phyloP scores from a whole-genome alignment of 2,329 filamentous ascomycete species.

The Curvularia lunata region DNA sequence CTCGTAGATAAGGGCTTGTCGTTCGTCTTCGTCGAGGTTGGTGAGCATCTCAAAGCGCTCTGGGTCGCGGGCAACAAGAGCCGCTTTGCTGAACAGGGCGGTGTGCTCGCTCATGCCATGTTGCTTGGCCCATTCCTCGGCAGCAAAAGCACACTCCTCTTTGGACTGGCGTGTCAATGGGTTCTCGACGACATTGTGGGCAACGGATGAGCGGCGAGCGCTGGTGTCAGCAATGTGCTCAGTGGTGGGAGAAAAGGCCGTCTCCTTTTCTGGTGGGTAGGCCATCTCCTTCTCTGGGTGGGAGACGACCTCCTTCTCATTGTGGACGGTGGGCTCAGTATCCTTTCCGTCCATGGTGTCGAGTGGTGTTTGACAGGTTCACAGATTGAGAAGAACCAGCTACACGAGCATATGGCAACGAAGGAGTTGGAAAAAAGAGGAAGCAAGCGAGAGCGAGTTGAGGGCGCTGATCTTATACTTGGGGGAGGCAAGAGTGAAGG shows the following conservation, averaged over 20 bases:
- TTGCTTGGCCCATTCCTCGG: constrained; percentile 66
- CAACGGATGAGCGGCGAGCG: constrained; percentile 51
- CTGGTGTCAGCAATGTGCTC: constrained; percentile 13
- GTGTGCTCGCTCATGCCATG: constrained; percentile 66
- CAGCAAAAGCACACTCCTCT: constrained; percentile 59
- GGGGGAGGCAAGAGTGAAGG: constrained; percentile 9
- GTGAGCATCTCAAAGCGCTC: constrained; percentile 66
- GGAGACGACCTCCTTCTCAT: constrained; percentile 1
- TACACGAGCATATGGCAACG: not conserved
- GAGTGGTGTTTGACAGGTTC: not conserved
- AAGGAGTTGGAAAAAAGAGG: constrained; percentile 4
- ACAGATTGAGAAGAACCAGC: not conserved
- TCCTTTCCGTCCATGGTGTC: constrained; percentile 15
- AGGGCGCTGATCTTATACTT: constrained; percentile 13
- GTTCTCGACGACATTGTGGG: constrained; percentile 53
- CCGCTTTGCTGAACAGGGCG: constrained; percentile 69
- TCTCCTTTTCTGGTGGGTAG: constrained; percentile 8
- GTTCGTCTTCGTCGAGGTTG: constrained; percentile 66
- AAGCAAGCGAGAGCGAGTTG: constrained; percentile 1
- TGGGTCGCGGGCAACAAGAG: constrained; percentile 75
- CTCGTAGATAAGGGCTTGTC: constrained; percentile 66
- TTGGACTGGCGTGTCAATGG: constrained; percentile 55
- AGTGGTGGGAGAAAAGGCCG: not conserved
- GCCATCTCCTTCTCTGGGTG: constrained; percentile 10
- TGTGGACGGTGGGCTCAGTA: not conserved